Evolutionary conservation across 768 basidiomycete genomes (phyloP), one percentile per base, ranked within the genome.

Genomic region (Boletales sp.): DNA sequence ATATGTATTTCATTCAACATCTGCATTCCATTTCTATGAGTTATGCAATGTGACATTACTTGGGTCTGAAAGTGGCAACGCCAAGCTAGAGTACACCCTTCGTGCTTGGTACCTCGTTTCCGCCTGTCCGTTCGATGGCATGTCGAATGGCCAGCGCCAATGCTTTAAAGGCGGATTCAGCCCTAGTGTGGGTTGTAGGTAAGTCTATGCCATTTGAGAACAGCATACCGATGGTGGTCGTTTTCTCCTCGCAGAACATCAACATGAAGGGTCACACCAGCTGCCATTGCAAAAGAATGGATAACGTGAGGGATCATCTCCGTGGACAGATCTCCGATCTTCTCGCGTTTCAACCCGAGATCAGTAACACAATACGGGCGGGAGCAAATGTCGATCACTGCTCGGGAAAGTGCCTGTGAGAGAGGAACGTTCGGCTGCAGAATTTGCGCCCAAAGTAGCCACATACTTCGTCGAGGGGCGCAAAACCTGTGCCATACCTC

Each of bases 291-390:
- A 64, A 99, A 99, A 5, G 94, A 96, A 73, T 96, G 87, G 69
- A 99, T 91, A 47, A 99, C 79, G 67, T 99, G 96, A 31, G 95
- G 91, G 48, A 99, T 85, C 94, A 99, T 97, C 74, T 99, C 96
- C 8, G 92, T 92, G 21, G 91, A 94, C 44, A 94, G 78, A 57
- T 94, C 90, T n/a, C 91, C 92, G 36, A 94, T 85, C 72, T 94
- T 94, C 68, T 94, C 92, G 50, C 91, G 79, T 68, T 82, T 85
- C 51, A 93, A 78, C 52, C 87, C 87, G 34, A 99, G 82, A 54
- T 97, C 86, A 19, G 90, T 88, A 46, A 94, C 86, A 68, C 96
- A 99, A 74, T 87, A 96, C 2, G 96, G 95, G 34, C 96, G 84
- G 50, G 94, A 93, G 64, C 96, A 98, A 54, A 99, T 98, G 70